Evolutionary conservation across 441 rosid species (phyloP), one percentile per base, ranked within the genome.

Genomic region (Croton setiger): DNA sequence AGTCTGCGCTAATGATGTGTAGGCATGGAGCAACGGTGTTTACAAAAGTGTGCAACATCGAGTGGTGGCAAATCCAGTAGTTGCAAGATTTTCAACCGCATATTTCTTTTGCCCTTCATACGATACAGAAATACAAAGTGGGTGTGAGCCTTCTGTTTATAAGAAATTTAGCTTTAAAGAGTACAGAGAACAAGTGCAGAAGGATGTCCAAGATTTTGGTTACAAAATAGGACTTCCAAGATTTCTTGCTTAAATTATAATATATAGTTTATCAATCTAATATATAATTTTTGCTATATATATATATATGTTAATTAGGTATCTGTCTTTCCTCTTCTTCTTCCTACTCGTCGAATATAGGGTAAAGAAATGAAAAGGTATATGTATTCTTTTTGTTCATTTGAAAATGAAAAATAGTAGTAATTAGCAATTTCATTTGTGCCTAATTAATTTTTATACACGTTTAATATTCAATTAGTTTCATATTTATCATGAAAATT

Each of bases 21-120:
- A 93, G 98, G 99, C 96, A 1, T 88, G 99, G 97, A 94, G 99
- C 84, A 92, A 88, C 47, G 88, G 68, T 27, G 86, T 79, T 15
- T 94, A 94, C 55, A 92, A 80, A 81, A 94, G 99, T 62, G 97
- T 94, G 47, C 69, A 85, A 60, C 99, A 94, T 13, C 80, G 96
- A 1, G 99, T 92, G 6, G 83, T 87, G 70, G 76, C 94, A 11
- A 90, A 92, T 75, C 93, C 90, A 5, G 48, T 47, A 2, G 80
- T 64, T 66, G 97, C 87, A 62, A 90, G 99, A 67, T 90, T 84
- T 47, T 92, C 99, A 0, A 85, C 88, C 2, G 99, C 99, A 12
- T 94, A 90, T 81, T 94, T 92, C 83, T 66, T 92, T 15, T 94
- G 99, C 56, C 98, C 98, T 35, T 88, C 96, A 0, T 78, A 76